phyloP scores from a whole-genome alignment of 495 filamentous ascomycete species.

The Usnea hakonensis region DNA sequence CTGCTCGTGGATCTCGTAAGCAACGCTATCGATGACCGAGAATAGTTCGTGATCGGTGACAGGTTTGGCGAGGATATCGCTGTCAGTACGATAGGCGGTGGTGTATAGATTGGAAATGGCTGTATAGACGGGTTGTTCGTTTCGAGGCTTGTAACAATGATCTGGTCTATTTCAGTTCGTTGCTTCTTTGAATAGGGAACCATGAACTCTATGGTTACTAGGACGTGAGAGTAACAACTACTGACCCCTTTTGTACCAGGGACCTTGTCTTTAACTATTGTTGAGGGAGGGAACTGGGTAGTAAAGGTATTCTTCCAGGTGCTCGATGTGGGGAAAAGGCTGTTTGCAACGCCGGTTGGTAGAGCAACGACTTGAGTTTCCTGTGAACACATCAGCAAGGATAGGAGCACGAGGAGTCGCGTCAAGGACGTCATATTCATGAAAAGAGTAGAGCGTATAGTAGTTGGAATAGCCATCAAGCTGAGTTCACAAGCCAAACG shows the following conservation, averaged over 20 bases:
- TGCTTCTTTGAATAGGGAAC: too few relatives aligned
- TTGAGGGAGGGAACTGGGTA: background rate
- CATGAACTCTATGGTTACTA: background rate
- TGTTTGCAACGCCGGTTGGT: background rate
- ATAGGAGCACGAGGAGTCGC: background rate
- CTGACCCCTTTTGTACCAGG: background rate
- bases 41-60: background rate
- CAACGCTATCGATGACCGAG: conserved; percentile 13
- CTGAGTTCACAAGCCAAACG: background rate
- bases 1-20: background rate
- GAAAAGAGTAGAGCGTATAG: background rate
- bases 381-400: background rate
- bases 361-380: background rate
- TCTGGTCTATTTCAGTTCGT: too few relatives aligned
- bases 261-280: background rate
- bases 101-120: conserved; percentile 31
- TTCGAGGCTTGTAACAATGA: conserved; percentile 36
- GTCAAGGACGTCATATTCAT: background rate
- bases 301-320: background rate
- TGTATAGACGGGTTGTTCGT: conserved; percentile 29
- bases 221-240: background rate
- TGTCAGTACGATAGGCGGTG: conserved; percentile 6
- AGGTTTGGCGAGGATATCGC: background rate
- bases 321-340: background rate
- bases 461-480: background rate